Base-by-base conservation (phyloP, 2,329 filamentous ascomycete genomes). In the Metarhizium anisopliae region DNA sequence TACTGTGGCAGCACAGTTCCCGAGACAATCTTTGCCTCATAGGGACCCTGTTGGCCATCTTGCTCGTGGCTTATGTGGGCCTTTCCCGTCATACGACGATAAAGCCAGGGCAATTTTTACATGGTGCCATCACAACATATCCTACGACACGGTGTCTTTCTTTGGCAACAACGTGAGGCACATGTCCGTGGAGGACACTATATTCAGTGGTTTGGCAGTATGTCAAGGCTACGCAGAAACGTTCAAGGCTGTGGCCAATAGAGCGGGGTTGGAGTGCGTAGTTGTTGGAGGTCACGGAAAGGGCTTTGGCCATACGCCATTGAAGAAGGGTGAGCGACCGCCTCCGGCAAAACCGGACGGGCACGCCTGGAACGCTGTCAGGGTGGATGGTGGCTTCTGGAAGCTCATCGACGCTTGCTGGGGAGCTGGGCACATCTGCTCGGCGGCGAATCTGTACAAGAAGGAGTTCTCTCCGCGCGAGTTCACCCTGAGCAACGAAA, bases 361-460 rank as follows among this genome's bases (percentile, higher is more conserved):
- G 1, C 93, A 97, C 70, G 93, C 94, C 0, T 96, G 94, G 94
- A 96, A 96, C 65, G 92, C 89, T 0, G 90, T 96, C 6, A 81
- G 84, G 53, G 90, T 97, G 57, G 93, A 97, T 63, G 82, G 85
- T 30, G 90, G 89, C 2, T 82, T 84, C 60, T 97, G 93, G 93
- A 96, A 96, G 71, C 79, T 97, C 1, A 74, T 97, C 51, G 94
- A 99, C 65, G 72, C 87, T 0, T 97, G 93, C 67, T 99, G 94
- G 94, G 94, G 94, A 43, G 90, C 93, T 0, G 93, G 93, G 2
- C 76, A 82, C 59, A 71, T 95, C 8, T 71, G 77, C 47, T 75
- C 65, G 20, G 60, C 55, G 52, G 76, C 75, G 16, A 71, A 79
- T 56, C 70, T 75, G 1, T 96, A 91, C 72, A 80, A 80, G 47